Percentiles rank a stretch among this genome's conserved stretches.
phyloP scores from a whole-genome alignment of 495 filamentous ascomycete genomes.

The Podospora pseudoanserina region DNA sequence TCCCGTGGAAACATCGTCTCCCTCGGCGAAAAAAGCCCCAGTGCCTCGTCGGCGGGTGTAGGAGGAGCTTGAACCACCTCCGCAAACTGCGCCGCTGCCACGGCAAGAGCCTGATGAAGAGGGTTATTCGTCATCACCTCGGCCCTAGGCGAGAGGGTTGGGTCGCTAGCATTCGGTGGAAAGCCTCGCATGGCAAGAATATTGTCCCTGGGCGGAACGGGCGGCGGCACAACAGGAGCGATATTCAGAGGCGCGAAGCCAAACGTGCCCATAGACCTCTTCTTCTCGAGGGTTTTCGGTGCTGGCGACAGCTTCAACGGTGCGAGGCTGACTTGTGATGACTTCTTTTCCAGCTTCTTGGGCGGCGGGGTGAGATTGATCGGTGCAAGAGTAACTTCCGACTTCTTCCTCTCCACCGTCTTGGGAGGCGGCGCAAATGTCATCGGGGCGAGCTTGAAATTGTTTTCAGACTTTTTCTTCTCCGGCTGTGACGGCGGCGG shows the following conservation, averaged over 20 bases:
- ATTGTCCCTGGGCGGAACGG: neutral
- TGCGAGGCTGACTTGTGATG: constrained; percentile 8
- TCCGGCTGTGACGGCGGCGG: constrained; percentile 14
- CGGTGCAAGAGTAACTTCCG: neutral
- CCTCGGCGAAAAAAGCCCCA: constrained; percentile 47
- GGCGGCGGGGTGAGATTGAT: constrained; percentile 16
- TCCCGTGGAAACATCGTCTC: constrained; percentile 50
- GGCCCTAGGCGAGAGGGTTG: constrained; percentile 48
- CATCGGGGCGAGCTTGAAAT: constrained; percentile 12
- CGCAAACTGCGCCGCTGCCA: constrained; percentile 45
- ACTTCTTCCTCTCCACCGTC: neutral
- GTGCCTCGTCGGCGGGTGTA: constrained; percentile 34
- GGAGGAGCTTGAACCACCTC: constrained; percentile 35
- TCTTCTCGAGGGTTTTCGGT: neutral
- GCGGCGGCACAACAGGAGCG: neutral
- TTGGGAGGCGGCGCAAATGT: neutral
- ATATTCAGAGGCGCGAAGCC: constrained; percentile 7
- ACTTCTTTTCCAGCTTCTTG: constrained; percentile 20
- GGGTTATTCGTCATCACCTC: constrained; percentile 55
- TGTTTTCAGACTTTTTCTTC: constrained; percentile 21
- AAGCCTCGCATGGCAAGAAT: constrained; percentile 26
- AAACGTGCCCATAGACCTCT: neutral
- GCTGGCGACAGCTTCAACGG: neutral
- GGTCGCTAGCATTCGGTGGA: constrained; percentile 31
- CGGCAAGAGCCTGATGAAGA: constrained; percentile 38